phyloP scores from a whole-genome alignment of 176 grass and related monocot species.

The Bonia amplexicaulis region DNA sequence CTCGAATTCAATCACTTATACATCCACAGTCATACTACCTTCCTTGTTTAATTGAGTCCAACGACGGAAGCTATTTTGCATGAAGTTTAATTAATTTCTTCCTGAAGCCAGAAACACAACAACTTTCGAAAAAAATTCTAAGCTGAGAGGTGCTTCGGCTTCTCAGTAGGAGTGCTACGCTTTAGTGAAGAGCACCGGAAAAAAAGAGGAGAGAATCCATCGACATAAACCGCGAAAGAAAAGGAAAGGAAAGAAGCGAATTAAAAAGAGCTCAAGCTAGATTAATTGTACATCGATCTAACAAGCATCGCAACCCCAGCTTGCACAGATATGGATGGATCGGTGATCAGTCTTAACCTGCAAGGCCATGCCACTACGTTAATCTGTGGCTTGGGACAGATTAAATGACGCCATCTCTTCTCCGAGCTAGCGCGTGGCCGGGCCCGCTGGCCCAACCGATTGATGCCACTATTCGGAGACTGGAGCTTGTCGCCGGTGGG shows the following conservation, averaged over 20 bases:
- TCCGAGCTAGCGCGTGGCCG: background rate
- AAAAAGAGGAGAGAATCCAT: background rate
- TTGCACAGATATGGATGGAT: background rate
- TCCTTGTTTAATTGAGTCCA: background rate
- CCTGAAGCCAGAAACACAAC: background rate
- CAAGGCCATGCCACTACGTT: slow-evolving; percentile 2
- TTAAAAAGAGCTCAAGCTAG: background rate
- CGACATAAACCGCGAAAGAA: background rate
- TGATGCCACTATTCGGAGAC: slow-evolving; percentile 17
- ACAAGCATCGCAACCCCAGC: background rate
- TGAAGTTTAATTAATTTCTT: background rate
- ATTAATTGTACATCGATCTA: background rate
- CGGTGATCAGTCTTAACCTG: background rate
- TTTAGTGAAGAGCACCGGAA: background rate
- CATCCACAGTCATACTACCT: background rate
- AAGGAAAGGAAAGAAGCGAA: background rate
- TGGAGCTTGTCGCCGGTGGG: slow-evolving; percentile 10
- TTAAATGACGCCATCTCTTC: background rate
- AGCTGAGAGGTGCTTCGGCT: background rate
- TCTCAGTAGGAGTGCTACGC: background rate
- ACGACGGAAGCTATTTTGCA: background rate
- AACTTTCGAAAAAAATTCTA: background rate
- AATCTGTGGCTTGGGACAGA: slow-evolving; percentile 1
- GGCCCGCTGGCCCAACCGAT: background rate
- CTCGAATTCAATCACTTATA: background rate